phyloP scores from a whole-genome alignment of 2,329 filamentous ascomycete genomes.

The Colletotrichum sidae region DNA sequence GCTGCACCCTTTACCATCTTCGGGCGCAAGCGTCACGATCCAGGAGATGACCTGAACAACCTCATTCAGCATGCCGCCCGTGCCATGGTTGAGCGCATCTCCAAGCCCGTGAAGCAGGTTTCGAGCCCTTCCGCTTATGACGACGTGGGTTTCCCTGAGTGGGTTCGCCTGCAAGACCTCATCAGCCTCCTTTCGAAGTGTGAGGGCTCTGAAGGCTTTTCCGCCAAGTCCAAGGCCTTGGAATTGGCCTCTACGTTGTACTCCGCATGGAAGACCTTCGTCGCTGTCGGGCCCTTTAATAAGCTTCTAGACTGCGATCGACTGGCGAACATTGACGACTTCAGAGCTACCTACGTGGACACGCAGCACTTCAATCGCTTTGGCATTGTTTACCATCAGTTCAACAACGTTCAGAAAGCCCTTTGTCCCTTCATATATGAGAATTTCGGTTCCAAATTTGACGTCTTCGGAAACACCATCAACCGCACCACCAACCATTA shows the following conservation, averaged over 20 bases:
- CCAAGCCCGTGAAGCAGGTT: slow-evolving; percentile 44
- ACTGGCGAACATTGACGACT: slow-evolving; percentile 42
- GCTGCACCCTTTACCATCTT: slow-evolving; percentile 48
- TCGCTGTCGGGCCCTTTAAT: slow-evolving; percentile 21
- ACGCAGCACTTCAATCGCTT: slow-evolving; percentile 43
- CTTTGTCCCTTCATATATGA: slow-evolving; percentile 53
- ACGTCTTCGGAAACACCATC: neutral
- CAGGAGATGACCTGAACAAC: slow-evolving; percentile 67
- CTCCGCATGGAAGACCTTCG: slow-evolving; percentile 11
- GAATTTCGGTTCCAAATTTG: slow-evolving; percentile 37
- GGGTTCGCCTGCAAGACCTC: slow-evolving; percentile 45
- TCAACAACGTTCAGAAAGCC: slow-evolving; percentile 48
- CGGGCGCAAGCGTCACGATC: slow-evolving; percentile 58
- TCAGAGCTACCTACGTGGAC: slow-evolving; percentile 53
- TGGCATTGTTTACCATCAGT: slow-evolving; percentile 39
- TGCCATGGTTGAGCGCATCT: slow-evolving; percentile 61
- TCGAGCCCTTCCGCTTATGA: slow-evolving; percentile 48
- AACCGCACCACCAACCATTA: neutral
- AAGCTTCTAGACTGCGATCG: neutral
- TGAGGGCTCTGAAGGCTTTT: too few species aligned
- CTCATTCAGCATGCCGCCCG: slow-evolving; percentile 69
- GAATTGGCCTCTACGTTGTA: slow-evolving; percentile 14
- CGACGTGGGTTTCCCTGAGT: slow-evolving; percentile 46
- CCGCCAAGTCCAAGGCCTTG: slow-evolving; percentile 28
- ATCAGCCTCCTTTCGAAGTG: slow-evolving; percentile 42